Conservation (phyloP, 2,329 filamentous ascomycete genomes). For the Exophiala xenobiotica region DNA sequence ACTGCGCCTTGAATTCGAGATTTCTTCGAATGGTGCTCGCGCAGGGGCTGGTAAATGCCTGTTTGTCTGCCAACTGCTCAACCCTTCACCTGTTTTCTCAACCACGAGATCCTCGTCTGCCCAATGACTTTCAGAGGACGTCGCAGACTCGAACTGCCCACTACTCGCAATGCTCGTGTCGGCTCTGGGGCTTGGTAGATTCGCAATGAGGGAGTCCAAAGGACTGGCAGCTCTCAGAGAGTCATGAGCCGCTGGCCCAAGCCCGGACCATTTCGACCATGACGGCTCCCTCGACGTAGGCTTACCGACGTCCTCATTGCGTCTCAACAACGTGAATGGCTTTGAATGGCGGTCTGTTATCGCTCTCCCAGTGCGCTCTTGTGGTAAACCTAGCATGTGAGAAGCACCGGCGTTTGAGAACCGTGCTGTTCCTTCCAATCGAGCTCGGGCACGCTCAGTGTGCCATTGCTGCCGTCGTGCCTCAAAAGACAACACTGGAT, state of each 20-base stretch:
- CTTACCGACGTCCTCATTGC: conserved; percentile 1
- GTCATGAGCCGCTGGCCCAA: conserved; percentile 7
- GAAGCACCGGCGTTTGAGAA: conserved; percentile 25
- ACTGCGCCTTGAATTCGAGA: conserved; percentile 25
- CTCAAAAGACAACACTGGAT: conserved; percentile 15
- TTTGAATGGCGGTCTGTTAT: background rate
- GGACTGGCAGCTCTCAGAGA: background rate
- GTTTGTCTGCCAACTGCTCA: conserved; percentile 30
- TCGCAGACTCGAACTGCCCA: conserved; percentile 25
- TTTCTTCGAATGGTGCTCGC: conserved; percentile 11
- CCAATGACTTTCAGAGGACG: conserved; percentile 23
- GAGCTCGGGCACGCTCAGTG: conserved; percentile 24
- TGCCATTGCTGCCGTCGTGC: conserved; percentile 22
- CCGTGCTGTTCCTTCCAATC: conserved; percentile 20
- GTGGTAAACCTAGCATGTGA: conserved; percentile 1
- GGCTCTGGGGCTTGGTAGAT: conserved; percentile 1
- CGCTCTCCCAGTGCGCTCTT: background rate
- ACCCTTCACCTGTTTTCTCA: conserved; percentile 25
- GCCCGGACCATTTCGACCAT: conserved; percentile 18
- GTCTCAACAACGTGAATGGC: background rate
- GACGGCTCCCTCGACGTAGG: conserved; percentile 7
- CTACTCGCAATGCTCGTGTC: conserved; percentile 17
- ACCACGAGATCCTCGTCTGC: conserved; percentile 30
- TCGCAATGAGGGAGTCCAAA: background rate
- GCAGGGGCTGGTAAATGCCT: conserved; percentile 15